A percentile compares a stretch with the other conserved stretches of the same genome.
These are phyloP conservation scores for Colletotrichum kahawae DNA, from an alignment of 2,329 filamentous ascomycete species.

Conservation along the genomic window DNA sequence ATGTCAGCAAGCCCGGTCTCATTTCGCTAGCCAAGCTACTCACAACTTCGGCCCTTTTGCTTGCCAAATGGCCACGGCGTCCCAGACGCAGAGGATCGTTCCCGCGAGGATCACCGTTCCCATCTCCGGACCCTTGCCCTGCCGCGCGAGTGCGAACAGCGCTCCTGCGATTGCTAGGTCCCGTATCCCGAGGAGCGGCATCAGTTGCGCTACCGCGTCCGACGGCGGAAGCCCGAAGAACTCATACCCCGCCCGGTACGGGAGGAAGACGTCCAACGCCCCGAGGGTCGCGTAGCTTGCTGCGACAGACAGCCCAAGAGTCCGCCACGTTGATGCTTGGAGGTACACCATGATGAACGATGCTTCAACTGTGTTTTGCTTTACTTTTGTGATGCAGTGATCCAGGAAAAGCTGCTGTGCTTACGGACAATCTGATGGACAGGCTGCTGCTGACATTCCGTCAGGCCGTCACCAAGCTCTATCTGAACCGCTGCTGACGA, in stretches of 20 bases:
- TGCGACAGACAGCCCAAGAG: conserved; percentile 13
- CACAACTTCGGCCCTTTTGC: background rate
- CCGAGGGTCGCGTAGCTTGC: conserved; percentile 11
- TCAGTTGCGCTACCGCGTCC: conserved; percentile 8
- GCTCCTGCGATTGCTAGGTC: conserved; percentile 23
- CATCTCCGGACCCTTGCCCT: conserved; percentile 19
- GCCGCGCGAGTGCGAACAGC: conserved; percentile 17
- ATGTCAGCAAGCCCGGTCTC: background rate
- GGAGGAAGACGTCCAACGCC: background rate
- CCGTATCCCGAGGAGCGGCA: conserved; percentile 23
- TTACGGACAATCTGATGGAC: background rate
- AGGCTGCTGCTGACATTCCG: background rate
- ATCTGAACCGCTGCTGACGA: background rate
- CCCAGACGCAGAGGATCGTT: conserved; percentile 21
- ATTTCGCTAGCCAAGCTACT: background rate
- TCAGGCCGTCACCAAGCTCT: background rate
- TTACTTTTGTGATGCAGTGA: background rate
- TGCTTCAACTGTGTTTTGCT: background rate
- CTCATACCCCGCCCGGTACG: background rate
- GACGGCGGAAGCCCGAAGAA: background rate
- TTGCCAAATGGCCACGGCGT: conserved; percentile 12
- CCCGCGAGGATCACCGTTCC: conserved; percentile 24
- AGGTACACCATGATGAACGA: conserved; percentile 24
- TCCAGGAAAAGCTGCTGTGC: background rate
- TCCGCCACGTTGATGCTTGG: conserved; percentile 25